These are phyloP conservation scores for Lactarius sanguifluus DNA, from an alignment of 768 basidiomycete genomes.

Conservation along the genomic window DNA sequence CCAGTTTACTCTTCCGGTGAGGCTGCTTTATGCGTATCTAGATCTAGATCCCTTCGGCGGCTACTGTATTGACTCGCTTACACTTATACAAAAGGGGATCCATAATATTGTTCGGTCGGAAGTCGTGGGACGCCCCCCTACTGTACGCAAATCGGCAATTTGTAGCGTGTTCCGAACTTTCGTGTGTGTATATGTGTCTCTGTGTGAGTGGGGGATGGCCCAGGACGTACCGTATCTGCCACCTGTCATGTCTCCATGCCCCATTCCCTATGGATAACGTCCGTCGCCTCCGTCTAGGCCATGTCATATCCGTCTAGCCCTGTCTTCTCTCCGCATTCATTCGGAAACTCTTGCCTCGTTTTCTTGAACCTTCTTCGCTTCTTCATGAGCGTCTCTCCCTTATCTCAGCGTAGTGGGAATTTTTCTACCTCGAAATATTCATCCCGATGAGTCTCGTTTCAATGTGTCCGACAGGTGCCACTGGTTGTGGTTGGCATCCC, in stretches of 20 bases:
- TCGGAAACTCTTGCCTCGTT: conserved; percentile 23
- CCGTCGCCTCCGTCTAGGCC: conserved; percentile 6
- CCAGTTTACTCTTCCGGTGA: conserved; percentile 14
- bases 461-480: conserved; percentile 25
- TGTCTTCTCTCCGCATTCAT: conserved; percentile 3
- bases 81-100: conserved; percentile 8
- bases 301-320: conserved; percentile 20
- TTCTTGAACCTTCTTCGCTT: conserved; percentile 17
- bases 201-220: not conserved
- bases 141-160: not conserved
- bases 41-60: conserved; percentile 16
- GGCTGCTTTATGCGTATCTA: not conserved
- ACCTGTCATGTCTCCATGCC: conserved; percentile 10
- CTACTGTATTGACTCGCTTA: not conserved
- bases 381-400: conserved; percentile 23
- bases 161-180: conserved; percentile 12
- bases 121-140: conserved; percentile 12
- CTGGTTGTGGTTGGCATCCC: conserved; percentile 4
- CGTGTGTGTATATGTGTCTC: not conserved
- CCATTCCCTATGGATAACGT: conserved; percentile 11
- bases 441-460: conserved; percentile 17
- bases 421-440: conserved; percentile 26
- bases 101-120: not conserved
- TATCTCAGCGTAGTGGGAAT: conserved; percentile 28
- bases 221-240: conserved; percentile 5